Percentiles rank a stretch among this genome's conserved stretches.
These are phyloP conservation scores for Ustulina deusta DNA, from an alignment of 2,329 filamentous ascomycete species.

Conservation along the genomic window DNA sequence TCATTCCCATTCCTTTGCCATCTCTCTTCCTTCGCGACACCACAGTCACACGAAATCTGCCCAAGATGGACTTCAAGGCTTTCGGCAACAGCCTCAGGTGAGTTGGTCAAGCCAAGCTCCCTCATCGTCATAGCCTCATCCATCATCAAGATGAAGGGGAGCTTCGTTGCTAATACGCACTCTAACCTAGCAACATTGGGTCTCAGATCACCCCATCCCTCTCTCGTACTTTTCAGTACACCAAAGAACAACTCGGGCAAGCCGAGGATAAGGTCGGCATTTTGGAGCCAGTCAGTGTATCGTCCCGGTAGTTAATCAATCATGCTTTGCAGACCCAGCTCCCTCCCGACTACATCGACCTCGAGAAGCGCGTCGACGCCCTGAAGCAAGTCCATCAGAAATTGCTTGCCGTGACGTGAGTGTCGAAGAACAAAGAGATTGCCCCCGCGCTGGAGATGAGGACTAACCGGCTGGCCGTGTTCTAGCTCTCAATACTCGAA, in stretches of 20 bases:
- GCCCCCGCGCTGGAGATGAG: not conserved
- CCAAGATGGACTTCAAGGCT: constrained; percentile 69
- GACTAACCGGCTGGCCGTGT: constrained; percentile 42
- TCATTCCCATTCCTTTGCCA: constrained; percentile 1
- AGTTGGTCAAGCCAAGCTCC: constrained; percentile 43
- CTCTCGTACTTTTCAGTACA: constrained; percentile 93
- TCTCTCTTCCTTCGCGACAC: constrained; percentile 13
- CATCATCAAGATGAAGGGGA: constrained; percentile 24
- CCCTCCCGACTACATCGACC: constrained; percentile 95
- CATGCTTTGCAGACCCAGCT: constrained; percentile 80
- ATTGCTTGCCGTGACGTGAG: constrained; percentile 95
- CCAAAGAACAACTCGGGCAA: constrained; percentile 97
- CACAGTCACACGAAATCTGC: constrained; percentile 10
- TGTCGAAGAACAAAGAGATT: constrained; percentile 45
- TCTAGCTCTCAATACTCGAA: constrained; percentile 89
- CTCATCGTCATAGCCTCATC: constrained; percentile 29
- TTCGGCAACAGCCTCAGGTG: constrained; percentile 69
- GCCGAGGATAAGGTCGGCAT: constrained; percentile 85
- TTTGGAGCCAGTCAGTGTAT: constrained; percentile 2
- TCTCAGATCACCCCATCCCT: constrained; percentile 92
- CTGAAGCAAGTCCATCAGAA: constrained; percentile 97
- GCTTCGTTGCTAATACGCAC: constrained; percentile 39
- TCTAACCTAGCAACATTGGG: constrained; percentile 66
- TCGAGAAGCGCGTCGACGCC: constrained; percentile 98
- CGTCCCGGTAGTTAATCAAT: constrained; percentile 5